Conservation (phyloP, 2,329 filamentous ascomycete species). For the Fusarium sp. region DNA sequence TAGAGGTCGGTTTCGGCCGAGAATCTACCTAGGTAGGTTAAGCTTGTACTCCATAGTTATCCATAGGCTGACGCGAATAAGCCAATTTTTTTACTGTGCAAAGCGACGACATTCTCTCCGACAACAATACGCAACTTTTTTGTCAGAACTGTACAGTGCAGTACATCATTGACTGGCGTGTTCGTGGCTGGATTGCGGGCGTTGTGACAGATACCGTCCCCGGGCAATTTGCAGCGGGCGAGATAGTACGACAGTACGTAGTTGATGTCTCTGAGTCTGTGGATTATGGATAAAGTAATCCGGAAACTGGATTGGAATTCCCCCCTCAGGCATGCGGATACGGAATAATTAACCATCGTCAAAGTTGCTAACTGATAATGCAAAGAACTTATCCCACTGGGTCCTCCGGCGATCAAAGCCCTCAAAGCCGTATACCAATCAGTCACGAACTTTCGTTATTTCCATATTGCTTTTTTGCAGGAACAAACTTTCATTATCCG, state of each 20-base stretch:
- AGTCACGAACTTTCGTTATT: slow-evolving; percentile 1
- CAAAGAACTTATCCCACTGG: slow-evolving; percentile 1
- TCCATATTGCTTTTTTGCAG: slow-evolving; percentile 13
- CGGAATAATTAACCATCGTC: background rate
- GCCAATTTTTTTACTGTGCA: slow-evolving; percentile 14
- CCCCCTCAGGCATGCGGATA: background rate
- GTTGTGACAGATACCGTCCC: slow-evolving; percentile 14
- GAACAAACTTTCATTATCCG: slow-evolving; percentile 24
- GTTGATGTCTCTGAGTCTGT: slow-evolving; percentile 20
- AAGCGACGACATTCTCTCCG: background rate
- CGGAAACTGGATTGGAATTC: slow-evolving; percentile 24
- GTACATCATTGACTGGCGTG: background rate
- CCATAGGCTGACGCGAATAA: background rate
- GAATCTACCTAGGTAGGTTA: slow-evolving; percentile 11
- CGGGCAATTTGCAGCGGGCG: slow-evolving; percentile 1
- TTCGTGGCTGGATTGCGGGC: slow-evolving; percentile 25
- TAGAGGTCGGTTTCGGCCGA: slow-evolving; percentile 35
- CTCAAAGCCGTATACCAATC: background rate
- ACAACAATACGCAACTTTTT: background rate
- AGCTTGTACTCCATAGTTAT: no score
- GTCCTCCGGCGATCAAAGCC: slow-evolving; percentile 17
- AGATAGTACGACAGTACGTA: background rate
- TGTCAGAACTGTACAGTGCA: background rate
- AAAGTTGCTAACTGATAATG: background rate
- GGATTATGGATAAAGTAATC: slow-evolving; percentile 16